These are phyloP conservation scores for Pseudogymnoascus sp. DNA, from an alignment of 2,329 filamentous ascomycete genomes.

Conservation along the genomic window DNA sequence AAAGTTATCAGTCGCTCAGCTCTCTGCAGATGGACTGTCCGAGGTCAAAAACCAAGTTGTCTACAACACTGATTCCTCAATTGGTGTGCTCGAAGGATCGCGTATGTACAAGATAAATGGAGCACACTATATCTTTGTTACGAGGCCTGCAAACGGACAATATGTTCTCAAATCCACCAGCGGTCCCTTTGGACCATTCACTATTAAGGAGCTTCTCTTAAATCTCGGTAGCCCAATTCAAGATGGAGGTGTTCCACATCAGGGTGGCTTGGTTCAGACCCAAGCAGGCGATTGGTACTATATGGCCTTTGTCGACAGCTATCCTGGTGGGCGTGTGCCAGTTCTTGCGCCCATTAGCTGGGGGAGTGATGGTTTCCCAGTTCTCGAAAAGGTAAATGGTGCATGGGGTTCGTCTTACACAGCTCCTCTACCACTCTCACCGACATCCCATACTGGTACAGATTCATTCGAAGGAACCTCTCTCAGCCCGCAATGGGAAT, in stretches of 20 bases:
- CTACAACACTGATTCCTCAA: slow-evolving; percentile 33
- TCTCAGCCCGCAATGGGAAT: slow-evolving; percentile 46
- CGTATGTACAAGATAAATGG: slow-evolving; percentile 52
- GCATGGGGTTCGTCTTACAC: slow-evolving; percentile 42
- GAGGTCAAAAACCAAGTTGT: slow-evolving; percentile 39
- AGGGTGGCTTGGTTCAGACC: slow-evolving; percentile 49
- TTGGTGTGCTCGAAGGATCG: slow-evolving; percentile 40
- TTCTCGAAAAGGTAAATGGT: slow-evolving; percentile 35
- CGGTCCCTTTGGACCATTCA: slow-evolving; percentile 47
- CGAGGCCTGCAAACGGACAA: slow-evolving; percentile 35
- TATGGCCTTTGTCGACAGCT: slow-evolving; percentile 48
- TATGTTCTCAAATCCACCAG: slow-evolving; percentile 44
- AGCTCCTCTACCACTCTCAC: slow-evolving; percentile 28
- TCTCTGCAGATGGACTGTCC: slow-evolving; percentile 41
- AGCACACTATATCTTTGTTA: slow-evolving; percentile 47
- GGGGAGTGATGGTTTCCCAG: slow-evolving; percentile 45
- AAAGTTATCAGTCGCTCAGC: slow-evolving; percentile 42
- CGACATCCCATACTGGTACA: slow-evolving; percentile 30
- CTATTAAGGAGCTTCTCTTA: slow-evolving; percentile 37
- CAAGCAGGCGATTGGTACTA: slow-evolving; percentile 50
- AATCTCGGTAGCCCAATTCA: slow-evolving; percentile 36
- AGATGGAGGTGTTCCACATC: slow-evolving; percentile 42
- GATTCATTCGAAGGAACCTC: slow-evolving; percentile 39
- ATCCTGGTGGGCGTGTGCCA: slow-evolving; percentile 49
- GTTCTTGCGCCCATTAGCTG: slow-evolving; percentile 49